phyloP scores from a whole-genome alignment of 805 yeast genomes.

The Suhomyces kilbournensis region DNA sequence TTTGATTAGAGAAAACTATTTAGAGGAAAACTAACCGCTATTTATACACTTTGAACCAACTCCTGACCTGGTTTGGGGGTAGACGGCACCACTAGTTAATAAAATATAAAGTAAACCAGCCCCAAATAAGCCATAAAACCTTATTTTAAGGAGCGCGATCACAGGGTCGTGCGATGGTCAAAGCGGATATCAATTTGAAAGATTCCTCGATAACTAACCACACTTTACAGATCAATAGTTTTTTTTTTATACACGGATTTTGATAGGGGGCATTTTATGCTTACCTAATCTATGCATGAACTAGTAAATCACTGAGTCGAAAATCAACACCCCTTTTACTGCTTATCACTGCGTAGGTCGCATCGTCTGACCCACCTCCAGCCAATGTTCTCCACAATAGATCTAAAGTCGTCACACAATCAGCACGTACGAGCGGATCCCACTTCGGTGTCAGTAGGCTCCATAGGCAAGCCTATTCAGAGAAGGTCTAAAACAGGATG shows the following conservation, averaged over 20 bases:
- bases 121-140: too few relatives aligned
- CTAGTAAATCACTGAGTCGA: neutral
- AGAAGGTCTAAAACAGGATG: conserved; percentile 12
- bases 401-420: neutral
- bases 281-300: neutral
- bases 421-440: neutral
- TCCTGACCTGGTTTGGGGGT: too few relatives aligned
- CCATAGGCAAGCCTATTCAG: neutral
- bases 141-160: too few relatives aligned
- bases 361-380: neutral
- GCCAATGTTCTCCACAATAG: neutral
- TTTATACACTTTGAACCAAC: neutral
- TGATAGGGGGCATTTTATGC: neutral
- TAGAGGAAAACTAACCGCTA: neutral
- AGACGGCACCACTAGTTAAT: too few relatives aligned
- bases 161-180: too few relatives aligned
- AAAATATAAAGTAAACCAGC: too few relatives aligned
- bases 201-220: neutral
- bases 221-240: neutral
- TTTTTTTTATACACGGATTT: neutral
- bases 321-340: neutral
- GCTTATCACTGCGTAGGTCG: neutral
- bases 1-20: neutral
- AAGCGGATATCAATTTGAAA: too few relatives aligned
- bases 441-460: neutral